Evolutionary conservation across 495 filamentous ascomycete genomes (phyloP).

Genomic region (Trichocladium antarcticum): DNA sequence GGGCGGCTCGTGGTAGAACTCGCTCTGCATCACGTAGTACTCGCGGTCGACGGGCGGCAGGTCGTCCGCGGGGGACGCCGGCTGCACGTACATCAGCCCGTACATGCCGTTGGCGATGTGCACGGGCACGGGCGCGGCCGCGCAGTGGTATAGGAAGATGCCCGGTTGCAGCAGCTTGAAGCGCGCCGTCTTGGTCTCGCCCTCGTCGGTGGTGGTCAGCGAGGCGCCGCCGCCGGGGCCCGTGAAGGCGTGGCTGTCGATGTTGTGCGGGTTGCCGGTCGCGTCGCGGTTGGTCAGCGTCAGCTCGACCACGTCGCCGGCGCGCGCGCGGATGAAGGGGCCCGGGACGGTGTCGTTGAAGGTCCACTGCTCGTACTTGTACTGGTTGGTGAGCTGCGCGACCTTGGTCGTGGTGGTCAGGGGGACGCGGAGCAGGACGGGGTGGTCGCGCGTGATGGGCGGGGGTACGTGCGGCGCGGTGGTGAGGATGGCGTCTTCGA

Average conservation of each 20-base stretch:
- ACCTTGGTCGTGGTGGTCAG: constrained; percentile 1
- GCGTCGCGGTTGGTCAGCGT: constrained; percentile 1
- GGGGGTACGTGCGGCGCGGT: constrained; percentile 2
- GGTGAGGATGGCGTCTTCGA: constrained; percentile 2
- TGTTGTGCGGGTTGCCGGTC: constrained; percentile 10
- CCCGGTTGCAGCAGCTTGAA: constrained; percentile 6
- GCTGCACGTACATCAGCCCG: constrained; percentile 9
- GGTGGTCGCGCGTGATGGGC: constrained; percentile 3
- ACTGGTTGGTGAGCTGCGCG: neutral
- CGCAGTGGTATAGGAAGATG: constrained; percentile 7
- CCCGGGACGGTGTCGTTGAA: constrained; percentile 6
- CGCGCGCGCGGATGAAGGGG: constrained; percentile 9
- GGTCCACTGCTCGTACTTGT: constrained; percentile 10
- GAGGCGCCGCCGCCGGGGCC: constrained; percentile 5
- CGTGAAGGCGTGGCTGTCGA: constrained; percentile 9
- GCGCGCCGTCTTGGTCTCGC: constrained; percentile 2
- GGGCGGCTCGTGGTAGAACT: constrained; percentile 11
- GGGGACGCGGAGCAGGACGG: neutral
- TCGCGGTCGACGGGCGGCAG: constrained; percentile 4
- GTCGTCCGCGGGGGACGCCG: neutral
- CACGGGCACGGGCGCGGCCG: constrained; percentile 5
- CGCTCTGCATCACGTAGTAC: constrained; percentile 11
- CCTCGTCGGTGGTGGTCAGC: constrained; percentile 1
- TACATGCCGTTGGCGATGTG: constrained; percentile 13
- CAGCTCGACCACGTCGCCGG: constrained; percentile 4